Conservation (phyloP, 352 stramenopile genomes). For the Achlya hypogyna region DNA sequence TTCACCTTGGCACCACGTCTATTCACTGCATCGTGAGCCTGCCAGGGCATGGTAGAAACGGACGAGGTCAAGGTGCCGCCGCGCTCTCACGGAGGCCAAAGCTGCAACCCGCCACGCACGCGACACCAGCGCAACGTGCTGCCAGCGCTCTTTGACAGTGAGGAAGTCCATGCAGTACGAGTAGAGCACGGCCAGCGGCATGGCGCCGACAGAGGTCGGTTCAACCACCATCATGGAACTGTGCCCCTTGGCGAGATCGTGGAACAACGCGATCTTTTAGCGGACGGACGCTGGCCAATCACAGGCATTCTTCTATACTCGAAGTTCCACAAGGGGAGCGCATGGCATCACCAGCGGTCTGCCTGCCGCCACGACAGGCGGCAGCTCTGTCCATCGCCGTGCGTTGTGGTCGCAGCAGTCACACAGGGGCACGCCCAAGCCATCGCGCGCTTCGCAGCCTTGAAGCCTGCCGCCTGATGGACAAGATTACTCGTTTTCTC, state of each 20-base stretch:
- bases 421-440: too few species aligned
- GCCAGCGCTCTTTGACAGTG: constrained; percentile 46
- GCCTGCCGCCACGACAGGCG: too few species aligned
- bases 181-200: constrained; percentile 2
- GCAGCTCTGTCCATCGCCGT: too few species aligned
- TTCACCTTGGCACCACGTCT: constrained; percentile 67
- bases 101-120: constrained; percentile 2
- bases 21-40: neutral
- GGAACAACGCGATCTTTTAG: neutral
- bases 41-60: neutral
- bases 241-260: constrained; percentile 9
- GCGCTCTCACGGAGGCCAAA: constrained; percentile 41
- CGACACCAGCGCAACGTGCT: constrained; percentile 29
- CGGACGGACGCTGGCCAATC: neutral
- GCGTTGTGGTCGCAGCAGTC: too few species aligned
- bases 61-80: constrained; percentile 47
- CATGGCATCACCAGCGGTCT: too few species aligned
- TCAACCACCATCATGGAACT: neutral
- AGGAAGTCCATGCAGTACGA: constrained; percentile 28
- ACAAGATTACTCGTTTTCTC: too few species aligned
- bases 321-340: too few species aligned
- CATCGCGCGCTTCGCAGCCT: too few species aligned
- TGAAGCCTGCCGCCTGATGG: too few species aligned
- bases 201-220: neutral
- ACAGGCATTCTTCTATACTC: too few species aligned